A percentile compares a stretch with the other conserved stretches of the same genome.
Conservation (phyloP, 257 asterid genomes). For the Petunia secreta region DNA sequence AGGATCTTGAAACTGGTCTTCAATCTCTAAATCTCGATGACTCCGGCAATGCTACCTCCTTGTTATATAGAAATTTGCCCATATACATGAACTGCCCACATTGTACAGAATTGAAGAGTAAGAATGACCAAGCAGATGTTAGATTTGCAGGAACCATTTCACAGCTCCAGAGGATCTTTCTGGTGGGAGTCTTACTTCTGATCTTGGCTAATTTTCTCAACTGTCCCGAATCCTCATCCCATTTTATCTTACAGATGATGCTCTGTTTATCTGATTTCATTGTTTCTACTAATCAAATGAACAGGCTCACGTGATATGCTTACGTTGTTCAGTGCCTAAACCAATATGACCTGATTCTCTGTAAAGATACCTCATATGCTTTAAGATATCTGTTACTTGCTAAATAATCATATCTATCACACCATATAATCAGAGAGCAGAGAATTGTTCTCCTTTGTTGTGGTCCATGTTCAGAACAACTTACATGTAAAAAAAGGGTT, state of each 20-base stretch:
- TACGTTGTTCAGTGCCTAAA: neutral
- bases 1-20: slow-evolving; percentile 51
- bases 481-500: neutral
- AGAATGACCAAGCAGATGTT: slow-evolving; percentile 45
- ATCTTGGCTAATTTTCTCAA: slow-evolving; percentile 25
- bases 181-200: slow-evolving; percentile 53
- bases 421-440: neutral
- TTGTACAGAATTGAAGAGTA: slow-evolving; percentile 55
- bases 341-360: neutral
- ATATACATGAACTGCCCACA: slow-evolving; percentile 93
- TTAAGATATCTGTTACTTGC: neutral
- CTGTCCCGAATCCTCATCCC: neutral
- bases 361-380: neutral
- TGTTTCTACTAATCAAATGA: slow-evolving; percentile 3
- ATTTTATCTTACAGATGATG: slow-evolving; percentile 8
- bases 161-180: slow-evolving; percentile 92
- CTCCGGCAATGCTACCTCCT: slow-evolving; percentile 52
- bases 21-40: slow-evolving; percentile 52
- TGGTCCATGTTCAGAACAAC: neutral
- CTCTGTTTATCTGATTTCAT: neutral
- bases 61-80: slow-evolving; percentile 71
- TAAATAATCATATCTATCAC: neutral
- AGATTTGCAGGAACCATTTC: slow-evolving; percentile 82
- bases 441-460: neutral
- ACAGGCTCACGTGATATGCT: neutral